Conservation (phyloP, 805 yeast species). For the Pichia cephalocereana region DNA sequence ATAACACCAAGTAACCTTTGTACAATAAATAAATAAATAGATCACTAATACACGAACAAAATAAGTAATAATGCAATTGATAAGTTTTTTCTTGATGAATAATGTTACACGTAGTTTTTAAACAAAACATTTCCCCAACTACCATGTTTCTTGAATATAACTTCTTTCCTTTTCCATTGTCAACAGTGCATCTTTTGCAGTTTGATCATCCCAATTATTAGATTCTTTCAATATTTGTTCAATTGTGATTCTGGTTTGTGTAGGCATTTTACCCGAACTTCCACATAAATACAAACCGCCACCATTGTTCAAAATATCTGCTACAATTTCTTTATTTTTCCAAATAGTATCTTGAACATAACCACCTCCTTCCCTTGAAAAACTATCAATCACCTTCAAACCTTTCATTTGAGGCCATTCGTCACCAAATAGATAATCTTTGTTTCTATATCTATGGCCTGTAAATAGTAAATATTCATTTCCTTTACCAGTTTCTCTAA, state of each 20-base stretch:
- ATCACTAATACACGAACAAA: no score
- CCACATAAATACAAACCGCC: constrained; percentile 82
- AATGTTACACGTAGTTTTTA: not conserved
- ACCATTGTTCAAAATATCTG: constrained; percentile 42
- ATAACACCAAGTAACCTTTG: no score
- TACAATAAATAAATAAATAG: no score
- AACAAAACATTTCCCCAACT: not conserved
- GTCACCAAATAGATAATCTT: constrained; percentile 60
- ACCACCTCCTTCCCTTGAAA: constrained; percentile 44
- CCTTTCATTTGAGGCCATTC: constrained; percentile 36
- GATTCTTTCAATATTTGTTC: constrained; percentile 47
- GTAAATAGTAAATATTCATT: constrained; percentile 46
- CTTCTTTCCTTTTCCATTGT: constrained; percentile 55
- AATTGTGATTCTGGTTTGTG: constrained; percentile 63
- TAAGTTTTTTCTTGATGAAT: no score
- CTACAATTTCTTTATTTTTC: constrained; percentile 38
- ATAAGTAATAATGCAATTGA: no score
- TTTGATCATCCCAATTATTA: constrained; percentile 30
- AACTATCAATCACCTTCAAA: constrained; percentile 30
- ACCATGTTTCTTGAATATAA: constrained; percentile 91
- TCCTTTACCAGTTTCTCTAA: constrained; percentile 9
- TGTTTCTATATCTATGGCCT: constrained; percentile 60
- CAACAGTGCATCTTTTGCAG: constrained; percentile 42
- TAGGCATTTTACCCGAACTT: constrained; percentile 92
- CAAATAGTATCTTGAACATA: constrained; percentile 77